phyloP scores from a whole-genome alignment of 2,329 filamentous ascomycete genomes.

The Colletotrichum tabaci region DNA sequence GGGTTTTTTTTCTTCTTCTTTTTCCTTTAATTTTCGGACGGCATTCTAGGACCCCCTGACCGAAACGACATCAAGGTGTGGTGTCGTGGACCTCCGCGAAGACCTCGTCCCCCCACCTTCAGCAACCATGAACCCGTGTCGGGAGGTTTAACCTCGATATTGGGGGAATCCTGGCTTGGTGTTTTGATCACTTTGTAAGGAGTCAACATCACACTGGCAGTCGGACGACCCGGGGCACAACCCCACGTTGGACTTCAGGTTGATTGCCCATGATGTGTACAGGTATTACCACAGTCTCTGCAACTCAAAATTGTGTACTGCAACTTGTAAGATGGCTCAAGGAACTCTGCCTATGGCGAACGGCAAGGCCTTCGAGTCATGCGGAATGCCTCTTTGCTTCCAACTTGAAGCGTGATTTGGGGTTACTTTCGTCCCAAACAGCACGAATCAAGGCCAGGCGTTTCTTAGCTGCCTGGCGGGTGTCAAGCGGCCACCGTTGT shows the following conservation, averaged over 20 bases:
- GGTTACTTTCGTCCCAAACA: slow-evolving; percentile 7
- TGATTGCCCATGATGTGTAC: no score
- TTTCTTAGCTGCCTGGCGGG: slow-evolving; percentile 5
- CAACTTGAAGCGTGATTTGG: not conserved
- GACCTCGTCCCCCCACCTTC: no score
- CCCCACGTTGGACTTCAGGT: not conserved
- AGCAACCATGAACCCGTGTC: no score
- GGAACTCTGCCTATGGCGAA: not conserved
- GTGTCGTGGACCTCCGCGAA: not conserved
- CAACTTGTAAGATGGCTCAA: not conserved
- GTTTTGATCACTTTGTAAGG: not conserved
- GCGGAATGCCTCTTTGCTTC: slow-evolving; percentile 5
- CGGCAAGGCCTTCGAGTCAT: not conserved
- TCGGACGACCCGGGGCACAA: not conserved
- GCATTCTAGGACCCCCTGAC: not conserved
- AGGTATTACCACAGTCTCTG: no score
- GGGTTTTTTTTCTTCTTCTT: no score
- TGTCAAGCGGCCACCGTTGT: not conserved
- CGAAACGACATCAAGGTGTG: not conserved
- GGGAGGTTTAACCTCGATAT: not conserved
- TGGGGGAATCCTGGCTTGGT: not conserved
- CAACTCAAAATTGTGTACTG: no score
- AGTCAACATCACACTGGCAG: not conserved
- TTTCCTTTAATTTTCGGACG: not conserved
- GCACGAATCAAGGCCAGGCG: not conserved